Evolutionary conservation across 176 grass and related monocot species (phyloP).

Genomic region (Pontederia crassipes): DNA sequence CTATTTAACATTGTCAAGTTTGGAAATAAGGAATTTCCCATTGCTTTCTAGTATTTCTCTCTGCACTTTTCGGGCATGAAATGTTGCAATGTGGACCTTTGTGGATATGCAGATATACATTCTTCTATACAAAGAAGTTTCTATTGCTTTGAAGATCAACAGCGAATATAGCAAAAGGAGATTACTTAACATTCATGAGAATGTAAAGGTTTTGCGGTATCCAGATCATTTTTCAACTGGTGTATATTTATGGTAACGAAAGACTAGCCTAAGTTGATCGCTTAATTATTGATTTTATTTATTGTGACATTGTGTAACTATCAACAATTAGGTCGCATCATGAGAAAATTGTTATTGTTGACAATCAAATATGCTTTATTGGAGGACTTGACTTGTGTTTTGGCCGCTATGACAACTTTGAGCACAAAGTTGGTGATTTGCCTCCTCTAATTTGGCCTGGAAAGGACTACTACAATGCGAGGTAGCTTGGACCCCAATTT

Average conservation of each 20-base stretch:
- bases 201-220: conserved; percentile 84
- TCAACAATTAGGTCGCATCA: conserved; percentile 66
- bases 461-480: conserved; percentile 90
- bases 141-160: conserved; percentile 80
- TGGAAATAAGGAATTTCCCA: neutral
- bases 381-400: conserved; percentile 88
- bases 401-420: conserved; percentile 66
- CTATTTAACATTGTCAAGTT: neutral
- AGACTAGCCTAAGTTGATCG: neutral
- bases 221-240: conserved; percentile 82
- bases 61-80: neutral
- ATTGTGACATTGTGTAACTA: neutral
- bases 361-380: conserved; percentile 76
- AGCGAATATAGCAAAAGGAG: conserved; percentile 65
- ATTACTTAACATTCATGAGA: conserved; percentile 71
- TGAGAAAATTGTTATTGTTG: conserved; percentile 86
- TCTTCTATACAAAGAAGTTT: conserved; percentile 84
- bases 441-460: conserved; percentile 64
- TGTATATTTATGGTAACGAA: conserved; percentile 58
- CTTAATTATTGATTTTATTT: neutral
- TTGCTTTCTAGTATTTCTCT: neutral
- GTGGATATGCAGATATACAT: conserved; percentile 61
- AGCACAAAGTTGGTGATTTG: conserved; percentile 56
- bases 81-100: neutral
- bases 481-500: conserved; percentile 26